A percentile compares a stretch with the other conserved stretches of the same genome.
These are phyloP conservation scores for Cenococcum geophilum DNA, from an alignment of 495 filamentous ascomycete genomes.

Conservation along the genomic window DNA sequence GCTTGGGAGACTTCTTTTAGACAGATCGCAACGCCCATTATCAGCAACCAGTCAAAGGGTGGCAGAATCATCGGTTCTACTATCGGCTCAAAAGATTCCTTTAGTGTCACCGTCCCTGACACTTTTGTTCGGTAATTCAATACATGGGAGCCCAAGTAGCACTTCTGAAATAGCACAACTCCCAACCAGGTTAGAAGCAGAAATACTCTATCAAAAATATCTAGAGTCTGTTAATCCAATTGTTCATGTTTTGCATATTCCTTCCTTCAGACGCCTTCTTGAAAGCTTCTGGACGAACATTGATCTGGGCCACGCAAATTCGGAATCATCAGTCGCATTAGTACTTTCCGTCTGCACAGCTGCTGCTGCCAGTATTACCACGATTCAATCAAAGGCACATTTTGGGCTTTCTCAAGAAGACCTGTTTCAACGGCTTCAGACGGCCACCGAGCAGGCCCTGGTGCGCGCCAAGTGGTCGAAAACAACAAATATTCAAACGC, in stretches of 20 bases:
- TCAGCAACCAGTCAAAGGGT: constrained; percentile 22
- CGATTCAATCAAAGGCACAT: constrained; percentile 27
- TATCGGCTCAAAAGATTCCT: constrained; percentile 29
- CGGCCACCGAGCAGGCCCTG: constrained; percentile 26
- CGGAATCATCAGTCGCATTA: constrained; percentile 25
- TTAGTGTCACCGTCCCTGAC: constrained; percentile 25
- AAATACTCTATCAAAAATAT: constrained; percentile 23
- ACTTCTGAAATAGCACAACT: constrained; percentile 17
- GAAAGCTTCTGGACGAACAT: constrained; percentile 29
- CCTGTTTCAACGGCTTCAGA: constrained; percentile 24
- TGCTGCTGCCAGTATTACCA: constrained; percentile 24
- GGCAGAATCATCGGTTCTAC: constrained; percentile 23
- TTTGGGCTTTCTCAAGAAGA: constrained; percentile 30
- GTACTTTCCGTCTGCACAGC: constrained; percentile 29
- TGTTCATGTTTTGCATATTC: constrained; percentile 28
- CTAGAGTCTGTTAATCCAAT: constrained; percentile 28
- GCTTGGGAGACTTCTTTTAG: constrained; percentile 29
- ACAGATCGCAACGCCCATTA: constrained; percentile 12
- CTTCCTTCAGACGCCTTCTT: constrained; percentile 27
- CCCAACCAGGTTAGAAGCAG: constrained; percentile 24
- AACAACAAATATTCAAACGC: constrained; percentile 27
- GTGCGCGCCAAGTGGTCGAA: constrained; percentile 28
- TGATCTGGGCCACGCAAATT: constrained; percentile 25
- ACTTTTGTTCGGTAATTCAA: constrained; percentile 19
- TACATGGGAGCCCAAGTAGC: constrained; percentile 3